A percentile compares a stretch with the other conserved stretches of the same genome.
Evolutionary conservation across 768 basidiomycete species (phyloP).

Genomic region (Boletus pseudo-olivaceus): DNA sequence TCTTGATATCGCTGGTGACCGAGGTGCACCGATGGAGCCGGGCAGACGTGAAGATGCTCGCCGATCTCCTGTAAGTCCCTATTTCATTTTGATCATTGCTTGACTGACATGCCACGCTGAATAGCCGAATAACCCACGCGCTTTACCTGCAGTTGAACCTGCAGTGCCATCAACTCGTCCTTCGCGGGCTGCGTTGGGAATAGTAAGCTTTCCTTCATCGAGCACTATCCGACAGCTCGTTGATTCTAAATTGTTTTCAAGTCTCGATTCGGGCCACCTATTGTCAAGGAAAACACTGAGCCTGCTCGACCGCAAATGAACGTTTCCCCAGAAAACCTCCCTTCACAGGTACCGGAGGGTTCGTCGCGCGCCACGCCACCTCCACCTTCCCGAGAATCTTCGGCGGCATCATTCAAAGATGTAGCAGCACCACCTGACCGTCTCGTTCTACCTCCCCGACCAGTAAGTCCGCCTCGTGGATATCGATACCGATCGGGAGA

Average conservation of each 20-base stretch:
- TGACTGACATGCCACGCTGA: conserved; percentile 1
- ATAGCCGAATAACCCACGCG: conserved; percentile 7
- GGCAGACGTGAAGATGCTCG: conserved; percentile 10
- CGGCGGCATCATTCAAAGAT: conserved; percentile 18
- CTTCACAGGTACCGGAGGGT: conserved; percentile 13
- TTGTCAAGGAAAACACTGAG: conserved; percentile 19
- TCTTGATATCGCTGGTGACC: conserved; percentile 3
- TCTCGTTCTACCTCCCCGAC: conserved; percentile 23
- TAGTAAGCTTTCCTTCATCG: conserved; percentile 5
- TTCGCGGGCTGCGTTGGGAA: conserved; percentile 17
- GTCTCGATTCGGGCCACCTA: conserved; percentile 34
- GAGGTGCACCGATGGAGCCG: not conserved
- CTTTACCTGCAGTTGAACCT: conserved; percentile 14
- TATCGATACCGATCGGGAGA: conserved; percentile 10
- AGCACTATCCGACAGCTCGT: not conserved
- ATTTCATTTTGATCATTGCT: not conserved
- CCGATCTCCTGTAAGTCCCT: conserved; percentile 20
- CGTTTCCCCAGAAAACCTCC: conserved; percentile 17
- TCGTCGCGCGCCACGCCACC: conserved; percentile 25
- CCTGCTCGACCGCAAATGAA: not conserved
- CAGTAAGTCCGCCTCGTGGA: conserved; percentile 16
- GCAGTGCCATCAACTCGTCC: conserved; percentile 3
- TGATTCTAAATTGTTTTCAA: conserved; percentile 2
- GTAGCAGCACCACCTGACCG: not conserved
- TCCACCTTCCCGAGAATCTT: conserved; percentile 31